These are phyloP conservation scores for Phalaenopsis aphrodite DNA, from an alignment of 106 monocot genomes.

Conservation along the genomic window DNA sequence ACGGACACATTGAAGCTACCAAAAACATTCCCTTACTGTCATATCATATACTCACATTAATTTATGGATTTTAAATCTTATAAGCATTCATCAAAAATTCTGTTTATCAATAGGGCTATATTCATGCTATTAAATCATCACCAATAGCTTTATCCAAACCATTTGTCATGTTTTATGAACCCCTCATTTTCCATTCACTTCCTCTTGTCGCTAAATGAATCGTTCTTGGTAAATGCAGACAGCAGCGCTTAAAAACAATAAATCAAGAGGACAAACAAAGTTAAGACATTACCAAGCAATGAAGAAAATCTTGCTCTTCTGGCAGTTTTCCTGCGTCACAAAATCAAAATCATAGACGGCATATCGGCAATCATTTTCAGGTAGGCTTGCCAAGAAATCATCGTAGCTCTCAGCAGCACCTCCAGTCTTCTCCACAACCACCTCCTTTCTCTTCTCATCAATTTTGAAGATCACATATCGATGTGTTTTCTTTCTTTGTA, in stretches of 20 bases:
- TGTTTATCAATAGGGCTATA: neutral
- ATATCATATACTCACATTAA: neutral
- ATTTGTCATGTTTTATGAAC: neutral
- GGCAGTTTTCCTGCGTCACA: constrained; percentile 26
- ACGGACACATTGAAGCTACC: too few relatives aligned
- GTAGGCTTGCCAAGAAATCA: constrained; percentile 17
- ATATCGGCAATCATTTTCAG: constrained; percentile 25
- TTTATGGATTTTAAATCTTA: neutral
- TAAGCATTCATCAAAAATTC: neutral
- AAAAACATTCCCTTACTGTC: neutral
- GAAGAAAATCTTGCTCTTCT: constrained; percentile 32
- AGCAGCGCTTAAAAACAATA: neutral
- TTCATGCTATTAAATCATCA: neutral
- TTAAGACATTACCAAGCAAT: constrained; percentile 18
- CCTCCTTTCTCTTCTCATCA: constrained; percentile 23
- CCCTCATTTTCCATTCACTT: neutral
- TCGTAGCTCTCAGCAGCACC: constrained; percentile 24
- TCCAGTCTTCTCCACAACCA: constrained; percentile 25
- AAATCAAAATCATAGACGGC: constrained; percentile 29
- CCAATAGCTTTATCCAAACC: neutral
- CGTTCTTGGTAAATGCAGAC: neutral
- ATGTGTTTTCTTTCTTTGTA: constrained; percentile 18
- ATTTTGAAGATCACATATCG: constrained; percentile 29
- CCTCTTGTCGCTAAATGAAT: neutral
- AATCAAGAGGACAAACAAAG: neutral